phyloP scores from a whole-genome alignment of 176 grass and related monocot genomes.

The Guadua angustifolia region DNA sequence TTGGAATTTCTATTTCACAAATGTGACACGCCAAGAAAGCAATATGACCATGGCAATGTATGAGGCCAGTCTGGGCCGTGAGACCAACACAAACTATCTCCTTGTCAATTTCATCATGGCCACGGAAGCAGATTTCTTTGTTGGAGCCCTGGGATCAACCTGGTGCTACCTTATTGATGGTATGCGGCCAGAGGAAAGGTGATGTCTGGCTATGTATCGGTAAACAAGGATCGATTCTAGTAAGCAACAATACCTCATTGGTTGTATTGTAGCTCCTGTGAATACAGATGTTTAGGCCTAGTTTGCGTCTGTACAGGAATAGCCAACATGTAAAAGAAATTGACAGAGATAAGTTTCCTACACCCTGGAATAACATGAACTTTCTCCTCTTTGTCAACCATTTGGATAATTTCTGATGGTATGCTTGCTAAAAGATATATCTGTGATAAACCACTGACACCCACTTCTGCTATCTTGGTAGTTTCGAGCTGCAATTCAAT shows the following conservation, averaged over 20 bases:
- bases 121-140: slow-evolving; percentile 63
- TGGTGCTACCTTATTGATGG: slow-evolving; percentile 79
- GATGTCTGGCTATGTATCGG: slow-evolving; percentile 62
- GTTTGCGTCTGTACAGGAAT: slow-evolving; percentile 3
- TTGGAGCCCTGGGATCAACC: slow-evolving; percentile 69
- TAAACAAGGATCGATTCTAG: slow-evolving; percentile 83
- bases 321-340: slow-evolving; percentile 42
- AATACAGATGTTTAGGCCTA: background rate
- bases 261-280: background rate
- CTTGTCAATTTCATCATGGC: slow-evolving; percentile 75
- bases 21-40: slow-evolving; percentile 49
- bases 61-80: slow-evolving; percentile 59
- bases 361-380: slow-evolving; percentile 19
- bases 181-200: slow-evolving; percentile 65
- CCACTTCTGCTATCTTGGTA: too few relatives aligned
- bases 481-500: too few relatives aligned
- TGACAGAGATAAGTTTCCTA: slow-evolving; percentile 24
- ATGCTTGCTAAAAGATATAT: too few relatives aligned
- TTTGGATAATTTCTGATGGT: slow-evolving; percentile 26
- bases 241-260: slow-evolving; percentile 13
- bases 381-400: slow-evolving; percentile 36
- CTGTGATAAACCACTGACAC: too few relatives aligned
- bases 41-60: slow-evolving; percentile 58
- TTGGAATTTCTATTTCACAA: slow-evolving; percentile 82
- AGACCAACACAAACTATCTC: slow-evolving; percentile 64